Conservation (phyloP, 345 rosid genomes). For the Moricandia arvensis region DNA sequence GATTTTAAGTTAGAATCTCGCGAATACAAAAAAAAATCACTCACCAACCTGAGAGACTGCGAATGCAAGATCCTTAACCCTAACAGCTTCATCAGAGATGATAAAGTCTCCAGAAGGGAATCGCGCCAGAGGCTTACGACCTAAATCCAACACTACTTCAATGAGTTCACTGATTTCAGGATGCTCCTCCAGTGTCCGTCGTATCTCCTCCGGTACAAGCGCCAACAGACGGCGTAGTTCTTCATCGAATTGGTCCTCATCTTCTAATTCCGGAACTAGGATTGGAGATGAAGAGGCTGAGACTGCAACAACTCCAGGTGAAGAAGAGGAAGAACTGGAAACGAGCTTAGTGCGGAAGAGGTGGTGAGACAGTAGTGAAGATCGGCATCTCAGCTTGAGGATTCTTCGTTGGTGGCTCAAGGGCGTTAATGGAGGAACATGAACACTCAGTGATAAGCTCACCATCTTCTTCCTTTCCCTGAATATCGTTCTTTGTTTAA, state of each 20-base stretch:
- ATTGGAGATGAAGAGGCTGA: conserved; percentile 25
- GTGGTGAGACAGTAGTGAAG: conserved; percentile 10
- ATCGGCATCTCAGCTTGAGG: conserved; percentile 15
- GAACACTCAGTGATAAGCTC: conserved; percentile 37
- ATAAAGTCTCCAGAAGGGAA: conserved; percentile 89
- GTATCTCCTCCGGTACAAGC: conserved; percentile 67
- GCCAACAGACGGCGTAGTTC: conserved; percentile 72
- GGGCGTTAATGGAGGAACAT: conserved; percentile 36
- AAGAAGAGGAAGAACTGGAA: conserved; percentile 16
- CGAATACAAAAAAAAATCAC: background rate
- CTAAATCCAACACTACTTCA: conserved; percentile 89
- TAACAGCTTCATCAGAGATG: conserved; percentile 61
- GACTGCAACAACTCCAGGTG: conserved; percentile 12
- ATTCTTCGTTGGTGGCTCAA: conserved; percentile 23
- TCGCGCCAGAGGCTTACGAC: conserved; percentile 80
- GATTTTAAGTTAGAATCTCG: background rate
- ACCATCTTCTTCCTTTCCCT: conserved; percentile 22
- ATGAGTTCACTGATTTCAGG: conserved; percentile 57
- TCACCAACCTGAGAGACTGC: conserved; percentile 75
- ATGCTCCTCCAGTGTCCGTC: conserved; percentile 54
- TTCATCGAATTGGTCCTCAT: conserved; percentile 44
- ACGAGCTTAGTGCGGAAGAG: background rate
- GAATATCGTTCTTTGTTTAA: background rate
- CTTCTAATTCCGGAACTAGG: conserved; percentile 13
- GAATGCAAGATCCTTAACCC: conserved; percentile 50